Conservation (phyloP, 2,329 filamentous ascomycete species). For the Ophiocordyceps robertsii region DNA sequence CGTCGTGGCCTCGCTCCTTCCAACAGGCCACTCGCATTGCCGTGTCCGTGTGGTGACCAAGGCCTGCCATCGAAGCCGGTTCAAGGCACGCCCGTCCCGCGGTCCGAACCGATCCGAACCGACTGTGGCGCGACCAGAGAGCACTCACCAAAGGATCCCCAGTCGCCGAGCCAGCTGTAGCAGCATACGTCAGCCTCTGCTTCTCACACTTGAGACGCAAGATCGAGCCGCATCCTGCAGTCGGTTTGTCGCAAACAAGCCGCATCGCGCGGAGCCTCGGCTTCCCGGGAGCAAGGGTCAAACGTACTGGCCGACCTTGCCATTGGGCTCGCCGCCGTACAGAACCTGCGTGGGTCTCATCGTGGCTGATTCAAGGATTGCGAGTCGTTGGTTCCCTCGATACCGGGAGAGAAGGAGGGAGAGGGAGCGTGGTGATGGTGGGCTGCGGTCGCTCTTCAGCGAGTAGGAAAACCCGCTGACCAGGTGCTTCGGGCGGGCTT, state of each 20-base stretch:
- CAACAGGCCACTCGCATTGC: not conserved
- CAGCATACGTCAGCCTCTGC: constrained; percentile 10
- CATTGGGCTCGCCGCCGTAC: constrained; percentile 18
- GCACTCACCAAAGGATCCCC: constrained; percentile 54
- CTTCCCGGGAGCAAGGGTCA: not conserved
- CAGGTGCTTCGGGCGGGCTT: constrained; percentile 9
- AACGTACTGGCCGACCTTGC: constrained; percentile 21
- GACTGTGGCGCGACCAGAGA: not conserved
- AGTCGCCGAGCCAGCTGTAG: constrained; percentile 57
- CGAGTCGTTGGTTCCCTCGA: constrained; percentile 10
- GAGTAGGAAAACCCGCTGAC: constrained; percentile 10
- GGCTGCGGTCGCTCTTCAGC: constrained; percentile 2
- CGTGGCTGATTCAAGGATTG: constrained; percentile 13
- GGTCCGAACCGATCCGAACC: too few relatives aligned
- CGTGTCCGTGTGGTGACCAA: not conserved
- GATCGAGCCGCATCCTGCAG: not conserved
- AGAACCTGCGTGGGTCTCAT: constrained; percentile 29
- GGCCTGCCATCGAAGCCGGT: not conserved
- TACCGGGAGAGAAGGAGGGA: constrained; percentile 8
- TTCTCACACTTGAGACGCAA: not conserved
- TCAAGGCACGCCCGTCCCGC: not conserved
- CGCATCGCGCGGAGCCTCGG: not conserved
- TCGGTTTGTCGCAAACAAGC: not conserved
- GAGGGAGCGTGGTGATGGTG: constrained; percentile 3
- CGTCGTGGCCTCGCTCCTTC: not conserved